phyloP scores from a whole-genome alignment of 148 eudicot genomes.

The Diospyros lotus region DNA sequence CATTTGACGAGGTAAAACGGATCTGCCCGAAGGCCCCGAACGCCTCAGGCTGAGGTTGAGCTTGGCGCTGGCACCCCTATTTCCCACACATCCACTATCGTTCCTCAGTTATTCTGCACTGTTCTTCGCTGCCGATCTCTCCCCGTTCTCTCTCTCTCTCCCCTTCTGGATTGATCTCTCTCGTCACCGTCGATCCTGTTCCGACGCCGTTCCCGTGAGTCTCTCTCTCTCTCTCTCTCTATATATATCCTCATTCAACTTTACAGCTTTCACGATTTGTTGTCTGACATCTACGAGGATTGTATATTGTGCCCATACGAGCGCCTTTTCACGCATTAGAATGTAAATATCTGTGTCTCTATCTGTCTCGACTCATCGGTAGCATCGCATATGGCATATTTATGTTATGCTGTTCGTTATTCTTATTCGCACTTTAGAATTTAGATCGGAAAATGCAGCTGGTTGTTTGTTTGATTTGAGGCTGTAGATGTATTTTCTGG shows the following conservation, averaged over 20 bases:
- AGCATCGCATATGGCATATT: neutral
- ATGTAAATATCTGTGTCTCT: neutral
- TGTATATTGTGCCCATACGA: neutral
- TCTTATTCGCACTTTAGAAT: neutral
- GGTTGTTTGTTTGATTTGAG: neutral
- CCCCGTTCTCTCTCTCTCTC: neutral
- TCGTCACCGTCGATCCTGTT: neutral
- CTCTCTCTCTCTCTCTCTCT: neutral
- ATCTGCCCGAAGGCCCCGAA: no score
- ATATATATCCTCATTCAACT: neutral
- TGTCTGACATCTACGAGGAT: neutral
- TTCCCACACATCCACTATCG: neutral
- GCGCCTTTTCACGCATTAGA: neutral
- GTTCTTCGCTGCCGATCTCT: neutral
- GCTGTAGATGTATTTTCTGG: neutral
- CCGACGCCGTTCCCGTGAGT: neutral
- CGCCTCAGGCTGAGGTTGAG: no score
- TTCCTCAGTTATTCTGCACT: neutral
- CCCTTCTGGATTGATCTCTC: neutral
- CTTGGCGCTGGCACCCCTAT: constrained; percentile 7
- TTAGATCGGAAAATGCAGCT: neutral
- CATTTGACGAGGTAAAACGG: no score
- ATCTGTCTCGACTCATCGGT: no score
- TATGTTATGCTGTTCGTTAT: neutral
- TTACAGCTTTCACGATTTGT: neutral